These are phyloP conservation scores for Aspergillus hortae DNA, from an alignment of 2,329 filamentous ascomycete genomes.

Conservation along the genomic window DNA sequence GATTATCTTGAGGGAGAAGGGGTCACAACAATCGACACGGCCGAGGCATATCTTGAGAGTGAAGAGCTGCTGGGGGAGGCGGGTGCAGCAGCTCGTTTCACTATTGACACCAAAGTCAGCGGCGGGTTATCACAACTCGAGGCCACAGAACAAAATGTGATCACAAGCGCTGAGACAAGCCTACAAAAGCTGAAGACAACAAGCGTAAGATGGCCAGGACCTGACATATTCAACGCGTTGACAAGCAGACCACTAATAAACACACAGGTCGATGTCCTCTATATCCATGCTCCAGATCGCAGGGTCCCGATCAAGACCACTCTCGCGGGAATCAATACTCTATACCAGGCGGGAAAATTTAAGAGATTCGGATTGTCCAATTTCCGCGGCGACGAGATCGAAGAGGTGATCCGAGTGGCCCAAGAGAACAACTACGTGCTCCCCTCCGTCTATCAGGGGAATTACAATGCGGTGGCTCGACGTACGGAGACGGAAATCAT, in stretches of 20 bases:
- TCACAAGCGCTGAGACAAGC: neutral
- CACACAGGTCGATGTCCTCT: neutral
- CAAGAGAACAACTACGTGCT: constrained; percentile 39
- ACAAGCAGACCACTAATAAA: neutral
- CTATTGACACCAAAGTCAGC: neutral
- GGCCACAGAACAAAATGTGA: neutral
- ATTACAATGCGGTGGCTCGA: constrained; percentile 39
- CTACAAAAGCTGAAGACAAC: neutral
- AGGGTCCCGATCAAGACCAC: neutral
- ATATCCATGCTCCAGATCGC: neutral
- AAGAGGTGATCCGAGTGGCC: constrained; percentile 36
- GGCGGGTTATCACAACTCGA: neutral
- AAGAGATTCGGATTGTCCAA: neutral
- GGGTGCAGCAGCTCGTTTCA: neutral
- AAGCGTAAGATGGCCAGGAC: neutral
- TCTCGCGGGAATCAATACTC: neutral
- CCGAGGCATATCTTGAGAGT: neutral
- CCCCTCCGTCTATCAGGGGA: constrained; percentile 48
- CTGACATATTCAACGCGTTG: too few species aligned
- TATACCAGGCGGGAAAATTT: neutral
- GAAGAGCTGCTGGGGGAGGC: neutral
- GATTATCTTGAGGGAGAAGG: neutral
- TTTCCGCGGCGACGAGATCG: neutral
- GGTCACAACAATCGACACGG: neutral
- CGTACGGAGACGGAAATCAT: constrained; percentile 40